Evolutionary conservation across 371 early-diverging fungal species (phyloP).

Genomic region (Mucor piriformis): DNA sequence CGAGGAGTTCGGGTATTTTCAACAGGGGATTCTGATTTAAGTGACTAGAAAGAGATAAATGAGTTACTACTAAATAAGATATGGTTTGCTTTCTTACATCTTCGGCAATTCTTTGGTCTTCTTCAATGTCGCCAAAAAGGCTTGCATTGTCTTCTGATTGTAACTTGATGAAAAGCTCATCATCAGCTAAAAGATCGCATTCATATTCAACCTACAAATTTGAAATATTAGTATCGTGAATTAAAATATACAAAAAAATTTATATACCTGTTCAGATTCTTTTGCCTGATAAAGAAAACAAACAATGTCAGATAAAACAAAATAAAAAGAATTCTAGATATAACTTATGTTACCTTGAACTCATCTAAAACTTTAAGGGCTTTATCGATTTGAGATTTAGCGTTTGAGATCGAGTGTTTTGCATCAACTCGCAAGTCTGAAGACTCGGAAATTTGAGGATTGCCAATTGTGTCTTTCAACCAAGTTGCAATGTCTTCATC

Average conservation of each 20-base stretch:
- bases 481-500: constrained; percentile 25
- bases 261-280: constrained; percentile 4
- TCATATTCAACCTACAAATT: constrained; percentile 14
- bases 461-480: constrained; percentile 26
- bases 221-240: not conserved
- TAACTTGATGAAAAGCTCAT: constrained; percentile 25
- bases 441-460: constrained; percentile 21
- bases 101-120: not conserved
- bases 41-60: not conserved
- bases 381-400: constrained; percentile 59
- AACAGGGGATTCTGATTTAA: not conserved
- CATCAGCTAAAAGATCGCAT: constrained; percentile 28
- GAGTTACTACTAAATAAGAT: not conserved
- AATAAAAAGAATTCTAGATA: not conserved
- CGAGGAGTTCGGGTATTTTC: constrained; percentile 1
- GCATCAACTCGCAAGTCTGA: constrained; percentile 34
- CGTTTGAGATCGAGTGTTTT: constrained; percentile 53
- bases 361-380: constrained; percentile 52
- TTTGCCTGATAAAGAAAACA: constrained; percentile 9
- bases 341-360: constrained; percentile 24
- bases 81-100: constrained; percentile 2
- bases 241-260: not conserved
- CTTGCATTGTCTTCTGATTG: constrained; percentile 26
- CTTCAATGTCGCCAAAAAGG: constrained; percentile 26
- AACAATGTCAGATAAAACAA: not conserved